These are phyloP conservation scores for Scenedesmus sp. DNA, from an alignment of 163 green algal species.

Conservation along the genomic window DNA sequence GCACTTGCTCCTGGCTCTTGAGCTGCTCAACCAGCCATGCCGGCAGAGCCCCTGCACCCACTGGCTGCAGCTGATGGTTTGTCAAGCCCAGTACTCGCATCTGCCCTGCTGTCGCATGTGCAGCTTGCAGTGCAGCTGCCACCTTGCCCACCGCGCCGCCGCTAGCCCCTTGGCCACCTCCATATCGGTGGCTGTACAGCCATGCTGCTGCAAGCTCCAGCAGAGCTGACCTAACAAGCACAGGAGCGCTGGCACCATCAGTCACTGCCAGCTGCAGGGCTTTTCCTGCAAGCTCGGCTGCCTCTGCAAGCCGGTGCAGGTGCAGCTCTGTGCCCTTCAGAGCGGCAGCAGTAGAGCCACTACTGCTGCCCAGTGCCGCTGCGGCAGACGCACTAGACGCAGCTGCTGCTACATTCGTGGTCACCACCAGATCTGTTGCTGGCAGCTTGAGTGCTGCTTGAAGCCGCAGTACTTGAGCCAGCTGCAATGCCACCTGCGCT, in stretches of 20 bases:
- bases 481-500: slow-evolving; percentile 47
- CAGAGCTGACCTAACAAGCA: neutral
- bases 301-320: slow-evolving; percentile 18
- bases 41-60: slow-evolving; percentile 50
- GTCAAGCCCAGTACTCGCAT: slow-evolving; percentile 57
- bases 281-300: neutral
- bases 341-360: neutral
- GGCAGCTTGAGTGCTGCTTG: slow-evolving; percentile 38
- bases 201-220: slow-evolving; percentile 14
- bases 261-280: neutral
- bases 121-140: slow-evolving; percentile 55
- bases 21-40: slow-evolving; percentile 63
- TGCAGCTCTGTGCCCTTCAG: slow-evolving; percentile 11
- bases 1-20: slow-evolving; percentile 61
- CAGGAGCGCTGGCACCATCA: slow-evolving; percentile 28
- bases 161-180: neutral
- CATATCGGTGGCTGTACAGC: neutral
- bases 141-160: neutral
- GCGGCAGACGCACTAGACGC: neutral
- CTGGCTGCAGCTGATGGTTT: slow-evolving; percentile 47
- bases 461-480: slow-evolving; percentile 56
- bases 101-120: slow-evolving; percentile 55
- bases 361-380: neutral
- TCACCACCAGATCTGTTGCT: neutral
- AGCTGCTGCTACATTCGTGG: neutral